phyloP scores from a whole-genome alignment of 352 stramenopile species.

The Halophytophthora polymorphica region DNA sequence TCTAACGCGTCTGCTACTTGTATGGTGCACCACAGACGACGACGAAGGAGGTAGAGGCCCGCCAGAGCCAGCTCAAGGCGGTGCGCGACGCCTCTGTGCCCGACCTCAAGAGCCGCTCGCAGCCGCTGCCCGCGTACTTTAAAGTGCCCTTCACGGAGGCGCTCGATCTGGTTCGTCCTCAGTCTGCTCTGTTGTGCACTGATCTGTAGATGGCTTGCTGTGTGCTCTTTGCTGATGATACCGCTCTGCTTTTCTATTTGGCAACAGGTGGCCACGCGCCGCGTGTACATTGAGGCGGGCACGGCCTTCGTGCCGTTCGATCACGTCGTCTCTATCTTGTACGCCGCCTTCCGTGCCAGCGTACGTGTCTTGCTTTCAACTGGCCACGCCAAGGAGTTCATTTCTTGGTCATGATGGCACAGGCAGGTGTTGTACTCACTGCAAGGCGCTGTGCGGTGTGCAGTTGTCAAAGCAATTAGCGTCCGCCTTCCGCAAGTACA shows the following conservation, averaged over 20 bases:
- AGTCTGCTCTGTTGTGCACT: background rate
- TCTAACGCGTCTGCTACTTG: background rate
- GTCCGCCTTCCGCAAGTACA: constrained; percentile 85
- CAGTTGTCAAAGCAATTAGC: constrained; percentile 91
- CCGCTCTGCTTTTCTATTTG: background rate
- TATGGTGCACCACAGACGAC: constrained; percentile 30
- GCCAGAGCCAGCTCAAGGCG: constrained; percentile 61
- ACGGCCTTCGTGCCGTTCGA: constrained; percentile 95
- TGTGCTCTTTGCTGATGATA: background rate
- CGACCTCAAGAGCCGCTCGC: constrained; percentile 43
- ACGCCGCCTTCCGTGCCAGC: constrained; percentile 88
- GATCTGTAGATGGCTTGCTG: background rate
- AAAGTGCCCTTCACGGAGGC: constrained; percentile 97
- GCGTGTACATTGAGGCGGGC: constrained; percentile 93
- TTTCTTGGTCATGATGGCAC: too few relatives aligned
- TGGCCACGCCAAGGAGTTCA: background rate
- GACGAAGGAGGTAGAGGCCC: constrained; percentile 57
- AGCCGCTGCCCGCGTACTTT: constrained; percentile 86
- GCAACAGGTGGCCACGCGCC: constrained; percentile 57
- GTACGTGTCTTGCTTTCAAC: constrained; percentile 25
- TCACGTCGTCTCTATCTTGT: constrained; percentile 94
- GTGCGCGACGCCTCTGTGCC: constrained; percentile 56
- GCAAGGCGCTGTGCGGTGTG: background rate
- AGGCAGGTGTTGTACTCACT: background rate
- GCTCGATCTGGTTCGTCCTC: constrained; percentile 85